phyloP scores from a whole-genome alignment of 1,139 yeast species.

The Nematodospora anomalae region DNA sequence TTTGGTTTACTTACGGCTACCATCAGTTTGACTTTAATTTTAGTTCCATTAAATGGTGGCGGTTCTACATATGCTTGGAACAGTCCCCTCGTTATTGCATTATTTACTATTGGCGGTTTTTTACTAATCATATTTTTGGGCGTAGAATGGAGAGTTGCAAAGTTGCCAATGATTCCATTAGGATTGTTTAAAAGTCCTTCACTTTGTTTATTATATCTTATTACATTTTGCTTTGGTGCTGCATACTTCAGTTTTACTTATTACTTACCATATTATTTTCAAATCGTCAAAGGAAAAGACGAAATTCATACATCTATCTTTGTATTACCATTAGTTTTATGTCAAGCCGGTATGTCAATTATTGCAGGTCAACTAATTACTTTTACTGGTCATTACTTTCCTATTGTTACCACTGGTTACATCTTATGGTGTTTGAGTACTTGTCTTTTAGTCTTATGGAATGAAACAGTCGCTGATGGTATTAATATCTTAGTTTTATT shows the following conservation, averaged over 20 bases:
- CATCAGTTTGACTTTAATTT: conserved; percentile 42
- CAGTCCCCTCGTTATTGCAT: conserved; percentile 45
- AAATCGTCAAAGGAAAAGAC: conserved; percentile 44
- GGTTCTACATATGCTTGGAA: conserved; percentile 56
- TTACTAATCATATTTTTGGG: conserved; percentile 41
- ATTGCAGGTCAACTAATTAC: conserved; percentile 47
- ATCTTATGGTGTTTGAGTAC: conserved; percentile 43
- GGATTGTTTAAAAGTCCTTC: conserved; percentile 41
- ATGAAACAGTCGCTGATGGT: conserved; percentile 29
- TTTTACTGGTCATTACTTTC: conserved; percentile 41
- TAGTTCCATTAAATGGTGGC: conserved; percentile 57
- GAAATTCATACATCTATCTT: conserved; percentile 40
- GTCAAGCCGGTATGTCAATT: conserved; percentile 41
- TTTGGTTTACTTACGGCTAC: conserved; percentile 47
- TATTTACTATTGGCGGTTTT: conserved; percentile 48
- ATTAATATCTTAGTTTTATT: conserved; percentile 35
- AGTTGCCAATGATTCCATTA: conserved; percentile 59
- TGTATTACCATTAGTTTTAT: conserved; percentile 42
- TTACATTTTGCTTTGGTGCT: conserved; percentile 51
- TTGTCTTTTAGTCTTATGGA: conserved; percentile 39
- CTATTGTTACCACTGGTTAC: conserved; percentile 44
- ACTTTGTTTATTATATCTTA: conserved; percentile 40
- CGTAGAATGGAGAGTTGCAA: conserved; percentile 51
- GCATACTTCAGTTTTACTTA: conserved; percentile 46
- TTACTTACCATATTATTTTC: conserved; percentile 52